Base-by-base conservation (phyloP, 805 yeast genomes). In the Candida jianshihensis region DNA sequence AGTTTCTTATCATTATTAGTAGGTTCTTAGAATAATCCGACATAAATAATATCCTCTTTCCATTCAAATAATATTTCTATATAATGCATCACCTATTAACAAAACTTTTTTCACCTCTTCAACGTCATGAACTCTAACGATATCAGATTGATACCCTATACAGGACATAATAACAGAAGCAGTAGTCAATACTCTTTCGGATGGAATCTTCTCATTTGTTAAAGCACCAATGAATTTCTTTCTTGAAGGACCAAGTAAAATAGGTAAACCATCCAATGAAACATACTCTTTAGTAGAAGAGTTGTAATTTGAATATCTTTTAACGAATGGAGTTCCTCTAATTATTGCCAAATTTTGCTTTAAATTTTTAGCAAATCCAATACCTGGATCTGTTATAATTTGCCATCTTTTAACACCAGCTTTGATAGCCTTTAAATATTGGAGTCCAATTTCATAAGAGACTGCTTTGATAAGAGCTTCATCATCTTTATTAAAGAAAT, bases 291-390 rank as follows among this genome's bases (percentile, higher is more conserved):
- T 36, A 1, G 42, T 41, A 6, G 28, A 24, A 45, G 59, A 55
- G 14, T 56, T 41, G 35, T 61, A 57, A 31, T 47, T 60, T 1
- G 76, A 61, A 47, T 77, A 81, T 21, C 63, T 58, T 52, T 79
- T 79, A 49, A 65, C 57, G 21, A 42, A 47, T 33, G 59, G 72
- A 41, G 68, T 45, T 15, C 74, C 66, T 41, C 75, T 70, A 20
- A 92, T 68, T 1, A 87, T 48, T 17, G 69, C 68, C 22, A 89
- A 46, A 56, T 89, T 90, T 51, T 89, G 95, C 7, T 54, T 46
- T n/a, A 70, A 48, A 36, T 69, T 71, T 56, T 92, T 92, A n/a
- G 97, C 97, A 60, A 92, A 92, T 2, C 99, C 98, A 29, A 92
- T 61, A 2, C 98, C 98, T 1, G 99, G 98, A 55, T 92, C 99